Base-by-base conservation (phyloP, 768 basidiomycete species). In the Pholiota molesta region DNA sequence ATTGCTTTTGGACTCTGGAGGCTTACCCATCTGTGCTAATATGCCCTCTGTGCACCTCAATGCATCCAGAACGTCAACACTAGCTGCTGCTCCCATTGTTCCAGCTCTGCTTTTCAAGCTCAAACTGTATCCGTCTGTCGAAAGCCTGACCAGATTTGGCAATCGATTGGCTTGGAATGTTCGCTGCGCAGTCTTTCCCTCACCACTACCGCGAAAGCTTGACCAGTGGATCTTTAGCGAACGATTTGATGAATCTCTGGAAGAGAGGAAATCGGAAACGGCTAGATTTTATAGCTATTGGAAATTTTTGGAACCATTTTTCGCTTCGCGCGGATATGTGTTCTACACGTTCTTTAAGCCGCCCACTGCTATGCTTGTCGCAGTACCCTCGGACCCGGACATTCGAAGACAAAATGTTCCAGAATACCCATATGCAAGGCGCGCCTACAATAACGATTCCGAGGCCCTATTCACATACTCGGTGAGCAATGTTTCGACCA, bases 241-340 rank as follows among this genome's bases (percentile, higher is more conserved):
- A 26, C 3, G 5, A 21, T 19, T 19, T 5, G 47, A 49, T 11
- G 23, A 9, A 10, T 23, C 26, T 14, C 1, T 49, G 7, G 23
- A 49, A 19, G 19, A 49, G 14, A n/a, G 9, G 3, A 49, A 23
- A 26, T 14, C 9, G 13, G 47, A 49, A 19, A 13, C 26, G 11
- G 23, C 11, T 10, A 23, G 5, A 19, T 49, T 49, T 26, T 9
- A 23, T 6, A 26, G 23, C 7, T 8, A 11, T 28, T 62, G 65
- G 65, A 57, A 49, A 33, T 64, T 17, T 39, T 28, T 66, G 14
- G 33, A 37, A 11, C 62, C 60, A 7, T 62, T 65, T 58, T 68
- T 65, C 28, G 59, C 57, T 11, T 49, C 57, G 3, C 62, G 47
- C 16, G 65, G 65, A 16, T 57, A 65, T 54, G 28, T 39, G 17